Evolutionary conservation across 371 early-diverging fungal genomes (phyloP).

Genomic region (Syncephalastrum contaminatum): DNA sequence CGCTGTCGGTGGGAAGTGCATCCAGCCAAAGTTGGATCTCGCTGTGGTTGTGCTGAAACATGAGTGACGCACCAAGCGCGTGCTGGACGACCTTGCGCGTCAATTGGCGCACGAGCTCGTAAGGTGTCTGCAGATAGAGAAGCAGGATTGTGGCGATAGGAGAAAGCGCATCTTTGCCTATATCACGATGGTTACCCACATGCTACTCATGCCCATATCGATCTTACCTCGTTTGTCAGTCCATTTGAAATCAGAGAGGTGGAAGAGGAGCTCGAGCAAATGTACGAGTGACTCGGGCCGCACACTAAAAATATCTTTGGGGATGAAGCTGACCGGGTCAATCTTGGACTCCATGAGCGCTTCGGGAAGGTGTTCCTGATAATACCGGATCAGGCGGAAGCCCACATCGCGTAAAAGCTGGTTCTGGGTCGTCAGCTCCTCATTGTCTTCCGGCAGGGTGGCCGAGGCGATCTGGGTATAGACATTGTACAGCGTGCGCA

Average conservation of each 20-base stretch:
- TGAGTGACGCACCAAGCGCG: constrained; percentile 57
- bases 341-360: constrained; percentile 68
- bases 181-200: neutral
- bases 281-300: constrained; percentile 58
- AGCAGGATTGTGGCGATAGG: constrained; percentile 60
- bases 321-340: constrained; percentile 76
- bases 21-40: constrained; percentile 67
- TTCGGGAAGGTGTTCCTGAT: constrained; percentile 68
- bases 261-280: constrained; percentile 59
- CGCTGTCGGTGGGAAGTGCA: constrained; percentile 42
- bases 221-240: constrained; percentile 51
- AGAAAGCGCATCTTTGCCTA: constrained; percentile 52
- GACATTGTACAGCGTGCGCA: constrained; percentile 57
- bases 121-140: constrained; percentile 55
- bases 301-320: constrained; percentile 56
- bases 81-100: constrained; percentile 49
- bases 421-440: constrained; percentile 32
- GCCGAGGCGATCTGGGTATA: constrained; percentile 6
- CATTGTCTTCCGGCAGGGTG: constrained; percentile 29
- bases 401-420: constrained; percentile 56
- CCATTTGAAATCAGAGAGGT: constrained; percentile 70
- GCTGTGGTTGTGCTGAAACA: constrained; percentile 63
- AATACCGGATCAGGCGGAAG: constrained; percentile 63
- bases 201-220: neutral
- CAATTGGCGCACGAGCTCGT: constrained; percentile 47